Evolutionary conservation across 2,329 filamentous ascomycete species (phyloP).

Genomic region (Leptographium wingfieldii): DNA sequence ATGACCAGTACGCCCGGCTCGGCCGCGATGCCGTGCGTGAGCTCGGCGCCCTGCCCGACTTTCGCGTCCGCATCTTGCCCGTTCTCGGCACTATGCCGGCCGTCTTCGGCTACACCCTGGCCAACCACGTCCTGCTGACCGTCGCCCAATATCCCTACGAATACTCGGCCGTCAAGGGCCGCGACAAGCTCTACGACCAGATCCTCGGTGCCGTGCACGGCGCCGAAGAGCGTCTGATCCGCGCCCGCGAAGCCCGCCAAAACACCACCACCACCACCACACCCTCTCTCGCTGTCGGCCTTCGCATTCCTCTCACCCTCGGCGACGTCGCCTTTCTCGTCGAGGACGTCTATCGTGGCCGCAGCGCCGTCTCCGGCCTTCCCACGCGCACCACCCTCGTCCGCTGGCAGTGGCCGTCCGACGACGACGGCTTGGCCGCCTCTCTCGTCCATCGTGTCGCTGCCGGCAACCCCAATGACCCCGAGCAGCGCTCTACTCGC

Average conservation of each 20-base stretch:
- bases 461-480: slow-evolving; percentile 47
- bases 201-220: slow-evolving; percentile 66
- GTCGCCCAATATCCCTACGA: slow-evolving; percentile 73
- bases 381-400: slow-evolving; percentile 67
- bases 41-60: slow-evolving; percentile 79
- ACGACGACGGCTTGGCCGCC: slow-evolving; percentile 26
- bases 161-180: slow-evolving; percentile 65
- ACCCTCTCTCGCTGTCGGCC: slow-evolving; percentile 44
- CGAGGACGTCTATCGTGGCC: slow-evolving; percentile 78
- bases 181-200: slow-evolving; percentile 86
- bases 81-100: slow-evolving; percentile 96
- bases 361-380: slow-evolving; percentile 72
- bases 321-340: slow-evolving; percentile 78
- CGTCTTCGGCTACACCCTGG: slow-evolving; percentile 81
- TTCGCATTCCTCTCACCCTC: slow-evolving; percentile 66
- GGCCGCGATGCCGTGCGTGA: slow-evolving; percentile 63
- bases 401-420: slow-evolving; percentile 47
- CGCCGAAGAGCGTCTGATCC: slow-evolving; percentile 63
- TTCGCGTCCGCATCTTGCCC: slow-evolving; percentile 85
- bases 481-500: slow-evolving; percentile 64
- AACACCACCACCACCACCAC: background rate
- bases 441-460: slow-evolving; percentile 28
- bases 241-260: slow-evolving; percentile 13
- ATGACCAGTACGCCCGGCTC: slow-evolving; percentile 70
- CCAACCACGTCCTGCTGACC: slow-evolving; percentile 83